These are phyloP conservation scores for Barnettozyma botsteinii DNA, from an alignment of 805 yeast species.

Conservation along the genomic window DNA sequence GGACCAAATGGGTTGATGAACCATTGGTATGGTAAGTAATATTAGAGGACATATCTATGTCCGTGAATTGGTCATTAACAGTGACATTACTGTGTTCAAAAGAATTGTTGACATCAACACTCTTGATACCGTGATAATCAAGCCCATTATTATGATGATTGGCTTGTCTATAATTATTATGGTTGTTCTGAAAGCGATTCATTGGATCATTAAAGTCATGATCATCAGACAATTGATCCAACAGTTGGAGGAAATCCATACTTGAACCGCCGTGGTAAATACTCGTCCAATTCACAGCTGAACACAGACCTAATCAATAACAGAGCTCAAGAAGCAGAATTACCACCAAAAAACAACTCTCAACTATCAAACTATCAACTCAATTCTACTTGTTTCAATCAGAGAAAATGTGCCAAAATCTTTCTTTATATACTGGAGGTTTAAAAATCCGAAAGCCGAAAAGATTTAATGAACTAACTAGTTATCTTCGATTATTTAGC, in stretches of 20 bases:
- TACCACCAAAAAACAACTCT: too few species aligned
- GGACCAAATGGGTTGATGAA: constrained; percentile 1
- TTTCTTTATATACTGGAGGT: too few species aligned
- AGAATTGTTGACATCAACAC: constrained; percentile 6
- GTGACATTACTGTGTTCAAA: constrained; percentile 2
- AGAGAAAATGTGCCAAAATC: too few species aligned
- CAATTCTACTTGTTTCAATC: too few species aligned
- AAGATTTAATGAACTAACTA: too few species aligned
- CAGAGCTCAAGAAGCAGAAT: too few species aligned
- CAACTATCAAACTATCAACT: too few species aligned
- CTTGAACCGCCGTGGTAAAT: neutral
- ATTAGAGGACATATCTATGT: constrained; percentile 8
- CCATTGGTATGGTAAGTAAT: constrained; percentile 8
- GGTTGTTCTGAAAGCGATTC: too few species aligned
- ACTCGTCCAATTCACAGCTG: neutral
- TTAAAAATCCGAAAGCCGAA: too few species aligned
- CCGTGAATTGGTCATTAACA: constrained; percentile 6
- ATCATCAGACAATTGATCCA: constrained; percentile 14
- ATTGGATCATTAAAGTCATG: neutral
- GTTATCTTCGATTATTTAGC: too few species aligned
- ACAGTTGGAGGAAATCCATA: constrained; percentile 13
- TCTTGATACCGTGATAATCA: constrained; percentile 8
- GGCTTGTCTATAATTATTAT: neutral
- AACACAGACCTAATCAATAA: too few species aligned
- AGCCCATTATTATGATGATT: too few species aligned